A percentile compares a stretch with the other conserved stretches of the same genome.
phyloP scores from a whole-genome alignment of 2,329 filamentous ascomycete species.

The Metarhizium humberi region DNA sequence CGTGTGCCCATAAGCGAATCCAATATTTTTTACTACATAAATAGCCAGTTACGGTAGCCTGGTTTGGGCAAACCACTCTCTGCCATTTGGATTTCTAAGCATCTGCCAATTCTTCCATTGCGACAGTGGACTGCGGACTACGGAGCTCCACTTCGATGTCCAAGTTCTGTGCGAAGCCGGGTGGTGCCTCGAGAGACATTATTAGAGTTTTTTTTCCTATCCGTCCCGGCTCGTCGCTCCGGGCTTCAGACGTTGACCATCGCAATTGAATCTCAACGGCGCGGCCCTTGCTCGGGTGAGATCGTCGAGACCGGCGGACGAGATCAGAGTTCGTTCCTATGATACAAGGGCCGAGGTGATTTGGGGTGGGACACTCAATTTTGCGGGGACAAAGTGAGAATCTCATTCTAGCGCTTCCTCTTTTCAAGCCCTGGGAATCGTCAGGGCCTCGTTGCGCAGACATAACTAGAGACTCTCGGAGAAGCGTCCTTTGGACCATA shows the following conservation, averaged over 20 bases:
- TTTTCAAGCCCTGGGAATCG: background rate
- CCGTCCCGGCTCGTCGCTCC: background rate
- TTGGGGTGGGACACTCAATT: background rate
- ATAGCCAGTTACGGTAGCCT: background rate
- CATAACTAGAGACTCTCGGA: background rate
- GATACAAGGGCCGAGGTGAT: background rate
- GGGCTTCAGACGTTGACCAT: background rate
- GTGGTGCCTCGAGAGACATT: background rate
- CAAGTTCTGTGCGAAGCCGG: background rate
- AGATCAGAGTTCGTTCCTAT: background rate
- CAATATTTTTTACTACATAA: background rate
- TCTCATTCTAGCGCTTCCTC: background rate
- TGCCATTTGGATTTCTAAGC: slow-evolving; percentile 8
- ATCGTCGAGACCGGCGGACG: background rate
- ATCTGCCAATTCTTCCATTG: slow-evolving; percentile 3
- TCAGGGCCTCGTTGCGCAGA: background rate
- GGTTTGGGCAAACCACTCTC: background rate
- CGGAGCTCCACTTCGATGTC: slow-evolving; percentile 5
- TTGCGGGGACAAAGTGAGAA: background rate
- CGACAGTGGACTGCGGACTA: background rate
- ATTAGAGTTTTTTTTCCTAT: background rate
- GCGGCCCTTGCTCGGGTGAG: background rate
- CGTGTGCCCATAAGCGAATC: too few species aligned
- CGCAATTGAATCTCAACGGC: background rate
- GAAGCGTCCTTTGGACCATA: background rate